phyloP scores from a whole-genome alignment of 164 flowering plant species.

The Nymphaea thermarum region DNA sequence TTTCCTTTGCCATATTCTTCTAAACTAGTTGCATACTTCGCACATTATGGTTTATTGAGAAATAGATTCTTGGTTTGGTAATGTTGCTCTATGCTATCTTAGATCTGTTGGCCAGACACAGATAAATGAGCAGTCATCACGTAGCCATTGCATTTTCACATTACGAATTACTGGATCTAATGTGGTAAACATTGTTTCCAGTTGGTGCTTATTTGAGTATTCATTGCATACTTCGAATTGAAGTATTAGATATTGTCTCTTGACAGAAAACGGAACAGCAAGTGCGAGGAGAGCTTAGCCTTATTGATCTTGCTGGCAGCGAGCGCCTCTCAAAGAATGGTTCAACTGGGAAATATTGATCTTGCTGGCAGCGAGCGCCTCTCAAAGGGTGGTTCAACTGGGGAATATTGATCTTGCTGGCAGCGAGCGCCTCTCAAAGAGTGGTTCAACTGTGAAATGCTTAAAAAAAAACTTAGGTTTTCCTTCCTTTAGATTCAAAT shows the following conservation, averaged over 20 bases:
- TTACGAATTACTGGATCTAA: conserved; percentile 73
- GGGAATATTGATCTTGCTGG: conserved; percentile 23
- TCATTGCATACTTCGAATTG: neutral
- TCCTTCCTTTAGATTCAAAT: neutral
- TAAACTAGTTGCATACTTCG: too few species aligned
- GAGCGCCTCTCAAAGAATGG: conserved; percentile 99
- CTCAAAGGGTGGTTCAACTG: conserved; percentile 93
- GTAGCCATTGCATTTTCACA: conserved; percentile 95
- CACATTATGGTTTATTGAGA: too few species aligned
- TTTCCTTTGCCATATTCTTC: too few species aligned
- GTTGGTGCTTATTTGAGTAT: too few species aligned
- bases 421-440: too few species aligned
- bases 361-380: conserved; percentile 99
- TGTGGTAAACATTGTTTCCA: conserved; percentile 33
- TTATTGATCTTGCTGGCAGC: conserved; percentile 97
- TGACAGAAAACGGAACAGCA: conserved; percentile 84
- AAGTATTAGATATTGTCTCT: neutral
- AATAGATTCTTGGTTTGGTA: too few species aligned
- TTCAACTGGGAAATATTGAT: conserved; percentile 88
- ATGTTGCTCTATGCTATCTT: neutral
- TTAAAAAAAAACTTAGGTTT: conserved; percentile 86
- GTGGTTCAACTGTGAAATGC: conserved; percentile 15
- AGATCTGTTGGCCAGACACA: conserved; percentile 95
- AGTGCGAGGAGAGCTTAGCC: conserved; percentile 86
- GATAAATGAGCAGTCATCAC: conserved; percentile 94